Conservation (phyloP, 768 basidiomycete species). For the Boletus tomentosulus region DNA sequence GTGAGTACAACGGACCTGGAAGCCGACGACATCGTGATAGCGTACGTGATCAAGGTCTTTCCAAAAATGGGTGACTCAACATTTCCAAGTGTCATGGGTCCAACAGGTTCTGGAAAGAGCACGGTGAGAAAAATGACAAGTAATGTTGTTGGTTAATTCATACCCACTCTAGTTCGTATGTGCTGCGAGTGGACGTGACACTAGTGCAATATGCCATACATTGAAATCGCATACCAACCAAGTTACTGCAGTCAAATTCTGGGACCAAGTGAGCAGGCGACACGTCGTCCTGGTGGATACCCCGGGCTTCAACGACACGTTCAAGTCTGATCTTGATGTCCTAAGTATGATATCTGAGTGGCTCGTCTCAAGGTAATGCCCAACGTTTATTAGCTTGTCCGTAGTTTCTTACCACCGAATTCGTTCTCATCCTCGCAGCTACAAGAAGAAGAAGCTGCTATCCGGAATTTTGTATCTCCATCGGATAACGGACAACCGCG, state of each 20-base stretch:
- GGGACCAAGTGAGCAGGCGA: background rate
- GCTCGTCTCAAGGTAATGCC: background rate
- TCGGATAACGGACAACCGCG: conserved; percentile 36
- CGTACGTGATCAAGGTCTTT: background rate
- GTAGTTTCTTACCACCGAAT: background rate
- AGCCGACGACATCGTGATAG: background rate
- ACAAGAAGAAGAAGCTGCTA: conserved; percentile 14
- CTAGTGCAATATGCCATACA: conserved; percentile 4
- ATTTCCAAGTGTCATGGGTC: conserved; percentile 15
- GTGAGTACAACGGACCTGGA: background rate
- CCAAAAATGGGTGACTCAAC: background rate
- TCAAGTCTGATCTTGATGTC: conserved; percentile 11
- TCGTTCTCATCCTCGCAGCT: conserved; percentile 11
- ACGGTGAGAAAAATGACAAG: conserved; percentile 5
- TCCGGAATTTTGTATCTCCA: conserved; percentile 39
- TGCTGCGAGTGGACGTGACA: background rate
- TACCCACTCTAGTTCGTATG: conserved; percentile 9
- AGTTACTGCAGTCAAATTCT: conserved; percentile 5
- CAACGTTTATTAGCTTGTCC: background rate
- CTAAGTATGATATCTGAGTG: conserved; percentile 1
- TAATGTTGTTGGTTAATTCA: background rate
- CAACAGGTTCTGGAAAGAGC: conserved; percentile 15
- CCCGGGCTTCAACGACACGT: conserved; percentile 22
- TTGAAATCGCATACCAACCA: conserved; percentile 8
- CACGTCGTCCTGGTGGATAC: conserved; percentile 23